phyloP scores from a whole-genome alignment of 805 yeast genomes.

The Scheffersomyces amazonensis region DNA sequence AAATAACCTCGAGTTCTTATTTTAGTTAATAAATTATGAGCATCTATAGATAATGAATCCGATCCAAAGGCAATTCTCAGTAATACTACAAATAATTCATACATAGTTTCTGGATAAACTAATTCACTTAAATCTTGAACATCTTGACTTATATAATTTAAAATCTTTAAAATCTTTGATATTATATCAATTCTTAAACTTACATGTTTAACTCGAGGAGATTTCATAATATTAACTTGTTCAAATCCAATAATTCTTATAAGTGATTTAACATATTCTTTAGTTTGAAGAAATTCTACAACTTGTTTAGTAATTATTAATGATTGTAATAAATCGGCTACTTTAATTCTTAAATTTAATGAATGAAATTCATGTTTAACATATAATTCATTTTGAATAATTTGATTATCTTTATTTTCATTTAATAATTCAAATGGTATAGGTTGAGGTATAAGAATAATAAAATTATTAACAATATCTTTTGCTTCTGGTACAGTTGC shows the following conservation, averaged over 20 bases:
- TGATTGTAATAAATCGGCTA: slow-evolving; percentile 49
- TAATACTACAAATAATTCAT: slow-evolving; percentile 48
- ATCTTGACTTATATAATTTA: slow-evolving; percentile 37
- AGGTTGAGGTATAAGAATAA: slow-evolving; percentile 27
- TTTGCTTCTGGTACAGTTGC: slow-evolving; percentile 34
- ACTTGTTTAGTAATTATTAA: slow-evolving; percentile 27
- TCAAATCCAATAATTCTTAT: slow-evolving; percentile 45
- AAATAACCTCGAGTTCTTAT: slow-evolving; percentile 29
- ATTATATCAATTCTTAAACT: slow-evolving; percentile 38
- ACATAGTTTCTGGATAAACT: slow-evolving; percentile 38
- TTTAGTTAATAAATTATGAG: slow-evolving; percentile 32
- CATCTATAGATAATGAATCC: slow-evolving; percentile 37
- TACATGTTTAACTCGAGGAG: slow-evolving; percentile 43
- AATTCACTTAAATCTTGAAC: slow-evolving; percentile 26
- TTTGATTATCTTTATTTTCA: slow-evolving; percentile 5
- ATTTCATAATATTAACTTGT: slow-evolving; percentile 43
- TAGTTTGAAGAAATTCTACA: slow-evolving; percentile 27
- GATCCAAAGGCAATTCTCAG: slow-evolving; percentile 53
- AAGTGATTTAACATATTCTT: slow-evolving; percentile 37
- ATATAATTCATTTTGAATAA: slow-evolving; percentile 1
- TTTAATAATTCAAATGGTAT: slow-evolving; percentile 15
- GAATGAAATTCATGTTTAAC: slow-evolving; percentile 42
- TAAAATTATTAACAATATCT: slow-evolving; percentile 17
- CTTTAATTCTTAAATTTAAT: slow-evolving; percentile 41
- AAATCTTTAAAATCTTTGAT: slow-evolving; percentile 35